Conservation (phyloP, 176 grass and related monocot genomes). For the Thalia dealbata region DNA sequence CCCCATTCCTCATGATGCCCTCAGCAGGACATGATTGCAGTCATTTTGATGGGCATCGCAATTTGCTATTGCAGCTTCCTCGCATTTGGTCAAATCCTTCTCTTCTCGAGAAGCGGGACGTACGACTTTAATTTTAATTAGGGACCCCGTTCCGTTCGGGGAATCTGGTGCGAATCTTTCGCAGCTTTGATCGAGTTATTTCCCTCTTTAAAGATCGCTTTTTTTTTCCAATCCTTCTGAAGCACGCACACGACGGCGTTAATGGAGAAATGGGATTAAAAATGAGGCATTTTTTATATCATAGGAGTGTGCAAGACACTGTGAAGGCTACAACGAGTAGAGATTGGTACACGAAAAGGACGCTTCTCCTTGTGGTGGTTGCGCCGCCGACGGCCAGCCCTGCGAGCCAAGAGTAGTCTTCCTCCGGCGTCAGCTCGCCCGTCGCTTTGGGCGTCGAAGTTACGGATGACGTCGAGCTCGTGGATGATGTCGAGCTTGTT, state of each 20-base stretch:
- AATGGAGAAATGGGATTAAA: no score
- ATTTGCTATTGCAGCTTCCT: not conserved
- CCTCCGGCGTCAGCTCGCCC: constrained; percentile 1
- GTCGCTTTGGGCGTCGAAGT: not conserved
- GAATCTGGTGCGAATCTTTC: constrained; percentile 1
- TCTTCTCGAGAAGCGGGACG: not conserved
- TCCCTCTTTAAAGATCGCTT: not conserved
- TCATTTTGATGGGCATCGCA: not conserved
- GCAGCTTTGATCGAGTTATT: not conserved
- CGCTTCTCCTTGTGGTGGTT: not conserved
- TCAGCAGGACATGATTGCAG: not conserved
- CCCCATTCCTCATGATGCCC: not conserved
- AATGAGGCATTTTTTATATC: not conserved
- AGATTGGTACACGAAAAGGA: constrained; percentile 2
- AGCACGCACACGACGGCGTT: not conserved
- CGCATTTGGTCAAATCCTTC: not conserved
- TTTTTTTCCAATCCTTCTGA: not conserved
- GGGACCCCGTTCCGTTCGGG: not conserved
- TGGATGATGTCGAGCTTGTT: not conserved
- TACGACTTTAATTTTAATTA: not conserved
- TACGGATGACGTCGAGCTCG: not conserved
- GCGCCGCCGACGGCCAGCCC: constrained; percentile 12
- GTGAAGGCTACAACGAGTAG: not conserved
- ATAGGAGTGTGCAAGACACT: not conserved
- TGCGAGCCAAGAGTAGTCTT: constrained; percentile 19